Evolutionary conservation across 1,139 yeast genomes (phyloP).

Genomic region (Hanseniaspora sp.): DNA sequence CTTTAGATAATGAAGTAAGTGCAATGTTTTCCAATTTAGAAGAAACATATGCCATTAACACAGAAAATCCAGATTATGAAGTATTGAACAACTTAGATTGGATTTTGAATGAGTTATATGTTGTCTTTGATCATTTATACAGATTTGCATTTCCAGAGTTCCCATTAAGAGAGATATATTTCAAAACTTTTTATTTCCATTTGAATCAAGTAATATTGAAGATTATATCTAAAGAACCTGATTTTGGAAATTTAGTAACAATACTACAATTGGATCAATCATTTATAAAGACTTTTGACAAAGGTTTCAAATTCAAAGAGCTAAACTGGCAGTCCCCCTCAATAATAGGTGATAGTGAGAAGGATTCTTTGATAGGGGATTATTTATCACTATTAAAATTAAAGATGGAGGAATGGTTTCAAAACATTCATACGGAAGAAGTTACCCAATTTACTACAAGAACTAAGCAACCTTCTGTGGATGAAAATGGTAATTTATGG

Average conservation of each 20-base stretch:
- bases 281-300: slow-evolving; percentile 43
- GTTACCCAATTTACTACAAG: slow-evolving; percentile 50
- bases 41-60: slow-evolving; percentile 12
- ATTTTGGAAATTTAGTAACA: slow-evolving; percentile 49
- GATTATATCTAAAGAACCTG: slow-evolving; percentile 55
- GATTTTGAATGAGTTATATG: slow-evolving; percentile 68
- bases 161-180: slow-evolving; percentile 56
- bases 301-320: slow-evolving; percentile 38
- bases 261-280: slow-evolving; percentile 67
- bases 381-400: slow-evolving; percentile 55
- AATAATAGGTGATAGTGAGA: slow-evolving; percentile 61
- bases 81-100: slow-evolving; percentile 59
- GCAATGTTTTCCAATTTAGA: slow-evolving; percentile 15
- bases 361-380: slow-evolving; percentile 52
- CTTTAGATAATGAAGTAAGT: slow-evolving; percentile 3
- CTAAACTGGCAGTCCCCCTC: slow-evolving; percentile 32
- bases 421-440: slow-evolving; percentile 54
- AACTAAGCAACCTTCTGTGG: slow-evolving; percentile 60
- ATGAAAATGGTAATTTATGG: slow-evolving; percentile 51
- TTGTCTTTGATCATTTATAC: slow-evolving; percentile 49
- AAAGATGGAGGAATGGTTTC: slow-evolving; percentile 77
- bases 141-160: slow-evolving; percentile 59
- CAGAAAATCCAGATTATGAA: slow-evolving; percentile 5
- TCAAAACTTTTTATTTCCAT: slow-evolving; percentile 57
- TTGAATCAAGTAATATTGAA: slow-evolving; percentile 50